A percentile compares a stretch with the other conserved stretches of the same genome.
phyloP scores from a whole-genome alignment of 306 rosid genomes.

The Nissolia schottii region DNA sequence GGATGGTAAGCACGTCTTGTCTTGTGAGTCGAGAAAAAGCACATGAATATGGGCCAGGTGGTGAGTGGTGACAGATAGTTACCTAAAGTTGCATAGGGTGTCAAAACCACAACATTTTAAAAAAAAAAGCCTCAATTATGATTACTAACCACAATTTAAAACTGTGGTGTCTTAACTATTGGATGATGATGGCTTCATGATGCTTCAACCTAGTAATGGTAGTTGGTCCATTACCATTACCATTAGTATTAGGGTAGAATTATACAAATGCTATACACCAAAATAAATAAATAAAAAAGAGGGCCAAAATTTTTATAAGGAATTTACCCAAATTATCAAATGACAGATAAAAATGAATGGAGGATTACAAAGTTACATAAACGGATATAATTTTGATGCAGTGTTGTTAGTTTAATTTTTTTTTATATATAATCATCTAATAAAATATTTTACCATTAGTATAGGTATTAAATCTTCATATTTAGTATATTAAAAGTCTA shows the following conservation, averaged over 20 bases:
- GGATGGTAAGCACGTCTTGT: background rate
- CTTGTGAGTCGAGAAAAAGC: conserved; percentile 13
- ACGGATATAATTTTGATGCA: too few species aligned
- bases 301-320: too few species aligned
- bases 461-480: too few species aligned
- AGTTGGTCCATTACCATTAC: background rate
- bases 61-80: background rate
- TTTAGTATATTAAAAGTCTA: too few species aligned
- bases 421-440: too few species aligned
- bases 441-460: too few species aligned
- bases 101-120: too few species aligned
- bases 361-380: too few species aligned
- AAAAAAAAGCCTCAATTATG: background rate
- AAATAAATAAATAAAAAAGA: too few species aligned
- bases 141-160: background rate
- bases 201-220: background rate
- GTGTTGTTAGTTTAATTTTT: too few species aligned
- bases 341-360: too few species aligned
- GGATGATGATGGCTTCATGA: background rate
- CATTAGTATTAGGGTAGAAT: background rate
- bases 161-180: background rate
- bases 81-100: background rate
- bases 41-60: conserved; percentile 6
- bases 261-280: background rate
- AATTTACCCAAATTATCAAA: too few species aligned